Evolutionary conservation across 148 eudicot species (phyloP).

Genomic region (Camellia japonica): DNA sequence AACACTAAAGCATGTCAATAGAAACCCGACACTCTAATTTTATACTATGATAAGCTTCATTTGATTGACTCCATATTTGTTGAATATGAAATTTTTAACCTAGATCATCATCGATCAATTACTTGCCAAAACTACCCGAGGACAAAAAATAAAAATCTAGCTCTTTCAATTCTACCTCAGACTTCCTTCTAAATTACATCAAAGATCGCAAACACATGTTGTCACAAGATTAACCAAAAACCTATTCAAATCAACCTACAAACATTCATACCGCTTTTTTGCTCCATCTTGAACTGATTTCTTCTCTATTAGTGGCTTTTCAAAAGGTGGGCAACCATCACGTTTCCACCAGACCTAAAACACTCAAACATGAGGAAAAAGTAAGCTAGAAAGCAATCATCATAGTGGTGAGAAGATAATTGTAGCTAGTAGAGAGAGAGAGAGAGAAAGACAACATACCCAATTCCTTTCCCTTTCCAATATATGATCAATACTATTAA

Average conservation of each 20-base stretch:
- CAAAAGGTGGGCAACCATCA: constrained; percentile 95
- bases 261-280: constrained; percentile 68
- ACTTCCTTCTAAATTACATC: not conserved
- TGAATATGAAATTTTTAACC: not conserved
- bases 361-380: constrained; percentile 11
- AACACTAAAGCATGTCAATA: not conserved
- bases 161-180: not conserved
- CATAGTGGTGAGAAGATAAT: not conserved
- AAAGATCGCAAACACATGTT: not conserved
- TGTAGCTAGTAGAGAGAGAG: not conserved
- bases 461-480: constrained; percentile 93
- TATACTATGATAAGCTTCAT: not conserved
- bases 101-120: not conserved
- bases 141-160: not conserved
- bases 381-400: constrained; percentile 5
- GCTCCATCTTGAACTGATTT: constrained; percentile 62
- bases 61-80: not conserved
- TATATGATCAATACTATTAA: constrained; percentile 79
- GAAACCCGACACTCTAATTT: not conserved
- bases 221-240: not conserved
- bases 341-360: constrained; percentile 99
- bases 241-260: not conserved
- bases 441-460: constrained; percentile 44
- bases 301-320: constrained; percentile 69
- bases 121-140: not conserved